Conservation (phyloP, 345 rosid genomes). For the Sapria himalayana region DNA sequence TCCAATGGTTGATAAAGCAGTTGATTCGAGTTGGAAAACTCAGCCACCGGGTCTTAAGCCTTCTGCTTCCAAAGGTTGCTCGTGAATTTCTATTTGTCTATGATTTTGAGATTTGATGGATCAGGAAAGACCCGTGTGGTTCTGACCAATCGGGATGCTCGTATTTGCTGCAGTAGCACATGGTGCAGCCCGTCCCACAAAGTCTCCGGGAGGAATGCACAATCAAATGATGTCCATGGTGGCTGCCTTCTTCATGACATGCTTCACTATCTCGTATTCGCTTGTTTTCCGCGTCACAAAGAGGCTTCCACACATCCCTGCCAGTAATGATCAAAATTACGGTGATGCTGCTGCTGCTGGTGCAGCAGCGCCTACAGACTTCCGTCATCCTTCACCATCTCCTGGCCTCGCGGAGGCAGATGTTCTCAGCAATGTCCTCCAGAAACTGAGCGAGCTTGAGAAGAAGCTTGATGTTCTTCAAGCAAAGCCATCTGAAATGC, state of each 20-base stretch:
- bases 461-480: conserved; percentile 66
- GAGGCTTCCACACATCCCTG: conserved; percentile 21
- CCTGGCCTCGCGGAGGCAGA: conserved; percentile 31
- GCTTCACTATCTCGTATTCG: conserved; percentile 32
- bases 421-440: conserved; percentile 44
- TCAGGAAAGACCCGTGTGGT: too few species aligned
- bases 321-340: conserved; percentile 14
- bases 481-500: conserved; percentile 90
- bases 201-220: conserved; percentile 32
- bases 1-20: conserved; percentile 96
- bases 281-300: conserved; percentile 21
- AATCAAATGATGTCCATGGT: conserved; percentile 23
- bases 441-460: conserved; percentile 75
- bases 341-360: conserved; percentile 14
- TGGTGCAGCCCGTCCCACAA: too few species aligned
- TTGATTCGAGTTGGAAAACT: conserved; percentile 74
- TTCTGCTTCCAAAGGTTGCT: conserved; percentile 40
- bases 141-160: too few species aligned
- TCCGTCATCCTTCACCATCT: conserved; percentile 36
- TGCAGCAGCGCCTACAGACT: conserved; percentile 21
- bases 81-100: too few species aligned
- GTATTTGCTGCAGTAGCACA: too few species aligned
- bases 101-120: too few species aligned
- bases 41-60: conserved; percentile 25
- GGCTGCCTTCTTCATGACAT: conserved; percentile 43